phyloP scores from a whole-genome alignment of 176 grass and related monocot species.

The Thalia dealbata region DNA sequence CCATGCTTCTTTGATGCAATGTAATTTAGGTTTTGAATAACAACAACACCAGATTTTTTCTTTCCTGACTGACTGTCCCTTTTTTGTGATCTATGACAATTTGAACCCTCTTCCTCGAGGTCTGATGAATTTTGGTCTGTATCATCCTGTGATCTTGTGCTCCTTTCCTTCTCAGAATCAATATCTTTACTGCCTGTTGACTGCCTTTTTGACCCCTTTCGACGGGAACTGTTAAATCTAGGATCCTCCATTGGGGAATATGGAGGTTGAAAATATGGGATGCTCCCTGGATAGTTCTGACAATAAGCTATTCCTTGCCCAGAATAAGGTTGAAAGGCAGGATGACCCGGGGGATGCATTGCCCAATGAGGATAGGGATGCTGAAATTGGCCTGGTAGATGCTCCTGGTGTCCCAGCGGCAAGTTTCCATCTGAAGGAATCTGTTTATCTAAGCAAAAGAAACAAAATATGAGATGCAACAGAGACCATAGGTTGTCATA shows the following conservation, averaged over 20 bases:
- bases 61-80: conserved; percentile 48
- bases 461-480: not conserved
- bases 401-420: conserved; percentile 6
- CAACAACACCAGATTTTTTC: conserved; percentile 63
- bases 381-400: conserved; percentile 48
- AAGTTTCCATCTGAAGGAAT: not conserved
- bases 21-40: conserved; percentile 80
- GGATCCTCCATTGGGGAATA: conserved; percentile 61
- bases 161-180: conserved; percentile 28
- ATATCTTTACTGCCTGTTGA: conserved; percentile 49
- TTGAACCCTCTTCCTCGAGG: conserved; percentile 31
- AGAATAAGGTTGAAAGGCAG: conserved; percentile 44
- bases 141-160: conserved; percentile 22
- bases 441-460: conserved; percentile 15
- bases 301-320: conserved; percentile 84
- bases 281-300: conserved; percentile 42
- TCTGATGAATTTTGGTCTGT: conserved; percentile 37
- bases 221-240: conserved; percentile 37
- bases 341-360: conserved; percentile 52
- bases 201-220: conserved; percentile 43
- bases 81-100: conserved; percentile 55
- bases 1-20: conserved; percentile 54
- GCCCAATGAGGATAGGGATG: conserved; percentile 77
- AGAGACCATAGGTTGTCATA: not conserved
- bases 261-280: conserved; percentile 50